Conservation (phyloP, 495 filamentous ascomycete species). For the Corynascus novoguineensis region DNA sequence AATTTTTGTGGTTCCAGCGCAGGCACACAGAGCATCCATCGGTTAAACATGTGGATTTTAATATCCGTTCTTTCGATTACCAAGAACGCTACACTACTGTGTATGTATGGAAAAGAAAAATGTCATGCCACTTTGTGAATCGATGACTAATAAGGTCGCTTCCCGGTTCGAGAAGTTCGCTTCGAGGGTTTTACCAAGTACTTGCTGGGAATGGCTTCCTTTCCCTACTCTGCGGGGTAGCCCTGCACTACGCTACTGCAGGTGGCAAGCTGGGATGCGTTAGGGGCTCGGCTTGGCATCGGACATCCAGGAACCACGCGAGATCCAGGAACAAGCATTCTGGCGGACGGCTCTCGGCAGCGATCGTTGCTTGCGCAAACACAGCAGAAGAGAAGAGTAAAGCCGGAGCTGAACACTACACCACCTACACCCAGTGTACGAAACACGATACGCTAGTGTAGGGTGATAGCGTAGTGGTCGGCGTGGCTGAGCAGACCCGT, state of each 20-base stretch:
- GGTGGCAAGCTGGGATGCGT: not conserved
- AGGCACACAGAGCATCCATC: not conserved
- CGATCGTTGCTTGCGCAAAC: too few relatives aligned
- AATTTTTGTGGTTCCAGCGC: not conserved
- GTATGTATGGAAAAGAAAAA: too few relatives aligned
- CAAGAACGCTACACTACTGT: too few relatives aligned
- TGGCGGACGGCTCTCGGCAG: not conserved
- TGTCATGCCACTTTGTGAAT: too few relatives aligned
- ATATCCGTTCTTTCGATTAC: too few relatives aligned
- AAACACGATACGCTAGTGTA: too few relatives aligned
- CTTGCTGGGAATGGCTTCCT: slow-evolving; percentile 5
- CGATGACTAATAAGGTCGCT: not conserved
- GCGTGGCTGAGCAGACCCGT: slow-evolving; percentile 21
- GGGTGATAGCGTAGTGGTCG: slow-evolving; percentile 21
- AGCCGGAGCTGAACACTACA: too few relatives aligned
- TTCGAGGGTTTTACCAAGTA: not conserved
- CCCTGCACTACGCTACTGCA: not conserved
- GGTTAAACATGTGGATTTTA: too few relatives aligned
- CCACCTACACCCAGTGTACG: too few relatives aligned
- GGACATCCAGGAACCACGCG: not conserved
- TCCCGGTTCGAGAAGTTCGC: slow-evolving; percentile 9
- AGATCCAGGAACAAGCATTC: slow-evolving; percentile 6
- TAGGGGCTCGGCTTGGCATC: not conserved
- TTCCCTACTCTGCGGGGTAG: slow-evolving; percentile 4
- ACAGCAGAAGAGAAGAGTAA: not conserved